Evolutionary conservation across 2,329 filamentous ascomycete species (phyloP), one percentile per base, ranked within the genome.

Genomic region (Colletotrichum spinosum): DNA sequence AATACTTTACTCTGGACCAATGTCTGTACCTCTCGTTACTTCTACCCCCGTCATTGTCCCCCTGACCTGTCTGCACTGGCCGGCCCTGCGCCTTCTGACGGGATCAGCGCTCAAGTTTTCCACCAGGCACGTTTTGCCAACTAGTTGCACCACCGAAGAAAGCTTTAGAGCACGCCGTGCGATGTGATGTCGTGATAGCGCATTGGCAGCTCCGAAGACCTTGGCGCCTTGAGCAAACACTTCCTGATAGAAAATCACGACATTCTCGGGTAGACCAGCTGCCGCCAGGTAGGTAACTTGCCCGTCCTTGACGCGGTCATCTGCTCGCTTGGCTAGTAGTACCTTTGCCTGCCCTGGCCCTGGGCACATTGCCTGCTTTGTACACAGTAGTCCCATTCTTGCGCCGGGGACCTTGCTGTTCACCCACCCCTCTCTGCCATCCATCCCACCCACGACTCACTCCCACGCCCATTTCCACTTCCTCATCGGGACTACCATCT

Each of bases 41-140:
- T 61, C 57, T 45, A 65, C 57, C 58, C 63, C 62, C 25, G 25
- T 25, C 25, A 4, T 25, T 25, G 53, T 55, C 39, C 46, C 49
- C 33, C 55, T 56, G 56, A 52, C 48, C 48, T 25, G 25, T 25
- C 25, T 25, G 25, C 34, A 45, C 56, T 45, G 56, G 7, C 55
- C 42, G 33, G 50, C 34, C n/a, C 49, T 60, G 50, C 61, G 15
- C 52, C 59, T 42, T 49, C 48, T 35, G 48, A 63, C 38, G 63
- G 63, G 63, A 66, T 62, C 48, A 66, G 63, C 58, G 48, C 63
- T 35, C 58, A 56, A 57, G 41, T 66, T 66, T 66, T 63, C 58
- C 63, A 44, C 51, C 25, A 37, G 49, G 50, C 53, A 53, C 37
- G 38, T 57, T 60, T 56, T 46, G 25, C 15, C 38, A 53, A 9